Base-by-base conservation (phyloP, 2,329 filamentous ascomycete genomes). In the Purpureocillium lavendulum region DNA sequence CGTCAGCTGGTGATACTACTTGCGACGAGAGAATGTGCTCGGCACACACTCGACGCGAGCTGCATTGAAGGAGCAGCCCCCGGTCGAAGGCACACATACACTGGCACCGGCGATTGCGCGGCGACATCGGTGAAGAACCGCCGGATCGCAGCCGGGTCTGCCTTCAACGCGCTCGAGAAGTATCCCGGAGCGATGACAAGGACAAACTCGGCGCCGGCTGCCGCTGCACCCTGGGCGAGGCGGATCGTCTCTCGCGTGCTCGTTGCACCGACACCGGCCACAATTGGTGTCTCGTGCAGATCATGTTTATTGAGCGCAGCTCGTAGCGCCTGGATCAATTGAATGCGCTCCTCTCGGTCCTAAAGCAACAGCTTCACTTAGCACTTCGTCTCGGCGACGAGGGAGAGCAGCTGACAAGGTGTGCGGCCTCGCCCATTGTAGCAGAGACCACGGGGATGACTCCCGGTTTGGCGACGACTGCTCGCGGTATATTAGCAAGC, bases 201-300 rank as follows among this genome's bases (percentile, higher is more conserved):
- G 6, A 26, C 21, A 26, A 26, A 26, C 6, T 26, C 21, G 21
- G 21, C 21, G 21, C 21, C 21, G 10, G 18, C 16, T 1, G 33
- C 16, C 4, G 33, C 33, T 5, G 33, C 33, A 17, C 24, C 33
- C 24, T 26, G 16, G 8, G 18, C 15, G 14, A 35, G 17, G 13
- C 24, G 33, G n/a, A 35, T 35, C 8, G 33, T 35, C 15, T 35
- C 33, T 14, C 33, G 33, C 8, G 33, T 35, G 17, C 33, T 35
- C 8, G 16, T 21, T 13, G 33, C 33, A 9, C 33, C 33, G 15
- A 35, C 33, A 16, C 33, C 33, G 12, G 33, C 33, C 7, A 35
- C 33, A 13, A 35, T 35, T 21, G 33, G 33, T 13, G 33, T 35
- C n/a, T 35, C 15, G 16, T 35, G 17, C 5, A 35, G 15, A 7